phyloP scores from a whole-genome alignment of 345 rosid species.

The Kernera saxatilis region DNA sequence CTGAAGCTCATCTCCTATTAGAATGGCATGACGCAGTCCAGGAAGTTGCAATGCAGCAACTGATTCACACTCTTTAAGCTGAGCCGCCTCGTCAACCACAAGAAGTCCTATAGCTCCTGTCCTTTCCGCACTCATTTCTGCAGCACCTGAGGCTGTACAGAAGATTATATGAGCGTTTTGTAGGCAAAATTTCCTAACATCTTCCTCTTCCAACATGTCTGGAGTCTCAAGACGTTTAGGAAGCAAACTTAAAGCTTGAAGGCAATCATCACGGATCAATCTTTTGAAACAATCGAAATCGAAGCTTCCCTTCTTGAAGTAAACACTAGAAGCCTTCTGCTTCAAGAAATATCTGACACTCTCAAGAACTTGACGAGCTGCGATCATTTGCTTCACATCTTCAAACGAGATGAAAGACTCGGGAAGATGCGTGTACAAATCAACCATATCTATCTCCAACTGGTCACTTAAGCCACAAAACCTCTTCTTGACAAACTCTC shows the following conservation, averaged over 20 bases:
- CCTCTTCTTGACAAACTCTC: constrained; percentile 3
- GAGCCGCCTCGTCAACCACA: constrained; percentile 50
- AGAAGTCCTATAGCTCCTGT: constrained; percentile 13
- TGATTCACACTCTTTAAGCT: constrained; percentile 52
- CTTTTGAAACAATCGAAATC: not conserved
- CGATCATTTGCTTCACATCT: constrained; percentile 18
- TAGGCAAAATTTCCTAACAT: constrained; percentile 16
- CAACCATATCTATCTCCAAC: constrained; percentile 19
- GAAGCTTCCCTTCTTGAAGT: not conserved
- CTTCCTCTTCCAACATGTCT: not conserved
- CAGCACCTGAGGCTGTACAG: constrained; percentile 41
- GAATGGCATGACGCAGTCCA: constrained; percentile 38
- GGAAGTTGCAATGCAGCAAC: constrained; percentile 37
- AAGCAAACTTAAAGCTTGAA: not conserved
- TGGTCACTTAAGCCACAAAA: not conserved
- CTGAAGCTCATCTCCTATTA: constrained; percentile 44
- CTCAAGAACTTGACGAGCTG: constrained; percentile 17
- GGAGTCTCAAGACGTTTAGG: not conserved
- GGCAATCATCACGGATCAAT: not conserved
- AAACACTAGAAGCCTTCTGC: not conserved
- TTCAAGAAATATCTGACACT: not conserved
- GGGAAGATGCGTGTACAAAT: constrained; percentile 36
- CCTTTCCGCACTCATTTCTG: not conserved
- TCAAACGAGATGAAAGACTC: constrained; percentile 14
- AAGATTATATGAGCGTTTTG: constrained; percentile 29